Evolutionary conservation across 31 red algal genomes (phyloP), one percentile per base, ranked within the genome.

Genomic region (Asparagopsis taxiformis): DNA sequence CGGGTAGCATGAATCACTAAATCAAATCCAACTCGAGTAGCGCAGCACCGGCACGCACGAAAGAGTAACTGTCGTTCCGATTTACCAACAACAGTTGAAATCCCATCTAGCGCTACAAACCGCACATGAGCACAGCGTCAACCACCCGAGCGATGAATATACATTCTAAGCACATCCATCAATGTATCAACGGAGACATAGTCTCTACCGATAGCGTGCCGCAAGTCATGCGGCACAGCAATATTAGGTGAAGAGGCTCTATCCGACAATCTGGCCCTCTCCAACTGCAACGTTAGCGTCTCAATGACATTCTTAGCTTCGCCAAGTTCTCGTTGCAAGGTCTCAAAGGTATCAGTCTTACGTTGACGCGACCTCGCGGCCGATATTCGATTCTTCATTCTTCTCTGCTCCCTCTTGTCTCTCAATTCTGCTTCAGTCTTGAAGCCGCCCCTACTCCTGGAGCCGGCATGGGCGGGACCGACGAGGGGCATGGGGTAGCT

Each of bases 341-440:
- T 68, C 46, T 80, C 75, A 51, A 80, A 80, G 1, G 61, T 80
- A 35, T 80, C 75, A 35, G 59, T 80, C 51, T 80, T 80, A 4
- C 75, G 28, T 23, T 80, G 75, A 2, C 75, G 41, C 24, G 62
- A 68, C 3, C 75, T 19, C 32, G 75, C 75, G 3, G 75, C 75
- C 11, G 48, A 56, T n/a, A 80, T 80, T 1, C 75, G 75, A 66
- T 80, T 80, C 50, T 80, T 80, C 75, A 80, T 80, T 0, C 75
- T 41, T 11, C 75, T 41, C 50, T 68, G 41, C 33, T 80, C 75
- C 17, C 75, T 43, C 31, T 80, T 80, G 51, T 80, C 75, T 26
- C 61, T 24, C 49, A 69, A 20, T 69, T 69, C 65, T 23, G 65
- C 65, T 48, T 69, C 65, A 7, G 65, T 69, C 49, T 69, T 69